Evolutionary conservation across 345 rosid species (phyloP), one percentile per base, ranked within the genome.

Genomic region (Draba incana): DNA sequence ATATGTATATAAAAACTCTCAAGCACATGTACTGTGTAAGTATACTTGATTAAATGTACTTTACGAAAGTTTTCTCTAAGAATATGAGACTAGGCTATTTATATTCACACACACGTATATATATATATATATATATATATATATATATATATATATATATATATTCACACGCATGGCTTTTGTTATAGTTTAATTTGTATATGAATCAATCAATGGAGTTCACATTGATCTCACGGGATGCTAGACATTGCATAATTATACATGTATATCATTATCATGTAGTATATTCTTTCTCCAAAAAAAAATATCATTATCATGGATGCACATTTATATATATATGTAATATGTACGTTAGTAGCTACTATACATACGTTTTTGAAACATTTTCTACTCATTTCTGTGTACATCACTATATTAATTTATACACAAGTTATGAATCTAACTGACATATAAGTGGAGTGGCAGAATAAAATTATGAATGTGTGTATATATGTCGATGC

Each of bases 21-120:
- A 57, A 57, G 39, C 65, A 68, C 59, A 49, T 58, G 73, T 39
- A 11, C 41, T 69, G 41, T 47, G 7, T 45, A 33, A 10, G 47
- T 46, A 35, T 9, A 24, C 37, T 57, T 57, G 41, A 57, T 6
- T 15, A 16, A 16, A 11, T 47, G 58, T 69, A 48, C 31, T 35
- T 20, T 37, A n/a, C 24, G 12, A 20, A 58, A 15, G 2, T 48
- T 6, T 28, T 16, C 23, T 42, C 4, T 27, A 28, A 28, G 31
- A 4, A 35, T 23, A 56, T 66, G 44, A 14, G 8, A 25, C 11
- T 25, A 39, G 57, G 46, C 3, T n/a, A n/a, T 41, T 46, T 30
- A 51, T 13, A 49, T 4, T 14, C 7, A 53, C 7, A 53, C 23
- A 43, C 15, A 53, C 3, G 15, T 54, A 27, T 20, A 44, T 55